Evolutionary conservation across 2,329 filamentous ascomycete genomes (phyloP).

Genomic region (Corynespora cassiicola): DNA sequence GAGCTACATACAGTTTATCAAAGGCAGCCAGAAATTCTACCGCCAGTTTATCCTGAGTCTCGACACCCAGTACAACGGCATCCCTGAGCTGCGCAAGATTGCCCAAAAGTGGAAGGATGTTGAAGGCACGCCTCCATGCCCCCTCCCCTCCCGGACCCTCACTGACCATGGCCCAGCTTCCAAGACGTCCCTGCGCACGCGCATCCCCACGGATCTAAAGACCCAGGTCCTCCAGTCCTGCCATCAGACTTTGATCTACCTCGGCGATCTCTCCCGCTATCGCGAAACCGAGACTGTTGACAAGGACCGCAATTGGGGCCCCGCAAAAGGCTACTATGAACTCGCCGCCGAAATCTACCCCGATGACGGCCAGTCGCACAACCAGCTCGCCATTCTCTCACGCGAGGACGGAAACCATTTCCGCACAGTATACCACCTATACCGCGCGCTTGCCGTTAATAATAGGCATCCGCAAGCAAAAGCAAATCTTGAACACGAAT

Average conservation of each 20-base stretch:
- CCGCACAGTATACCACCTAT: constrained; percentile 86
- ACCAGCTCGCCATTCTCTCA: constrained; percentile 89
- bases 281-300: constrained; percentile 72
- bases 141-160: too few relatives aligned
- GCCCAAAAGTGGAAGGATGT: constrained; percentile 53
- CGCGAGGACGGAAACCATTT: constrained; percentile 80
- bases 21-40: constrained; percentile 88
- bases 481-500: constrained; percentile 80
- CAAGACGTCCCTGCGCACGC: constrained; percentile 32
- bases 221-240: constrained; percentile 74
- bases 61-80: constrained; percentile 63
- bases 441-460: constrained; percentile 78
- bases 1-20: constrained; percentile 83
- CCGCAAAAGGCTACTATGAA: constrained; percentile 82
- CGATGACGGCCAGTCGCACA: constrained; percentile 79
- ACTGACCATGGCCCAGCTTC: constrained; percentile 46
- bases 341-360: constrained; percentile 82
- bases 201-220: constrained; percentile 58
- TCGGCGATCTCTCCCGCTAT: constrained; percentile 91
- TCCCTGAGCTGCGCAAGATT: constrained; percentile 65
- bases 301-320: constrained; percentile 78
- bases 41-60: constrained; percentile 82
- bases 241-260: constrained; percentile 81
- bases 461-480: constrained; percentile 77
- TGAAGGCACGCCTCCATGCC: constrained; percentile 30